Evolutionary conservation across 164 flowering plant genomes (phyloP).

Genomic region (Vitis labrusca): DNA sequence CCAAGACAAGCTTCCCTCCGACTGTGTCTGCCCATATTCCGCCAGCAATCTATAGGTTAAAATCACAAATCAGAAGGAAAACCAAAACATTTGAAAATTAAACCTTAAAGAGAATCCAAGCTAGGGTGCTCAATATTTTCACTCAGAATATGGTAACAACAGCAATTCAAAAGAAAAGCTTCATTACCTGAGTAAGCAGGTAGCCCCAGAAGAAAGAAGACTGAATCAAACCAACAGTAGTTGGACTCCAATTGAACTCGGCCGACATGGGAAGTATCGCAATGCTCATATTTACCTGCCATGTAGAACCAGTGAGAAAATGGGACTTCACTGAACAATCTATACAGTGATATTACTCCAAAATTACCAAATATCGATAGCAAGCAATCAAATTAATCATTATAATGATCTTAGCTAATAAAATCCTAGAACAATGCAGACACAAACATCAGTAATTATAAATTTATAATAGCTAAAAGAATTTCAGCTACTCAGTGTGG

Average conservation of each 20-base stretch:
- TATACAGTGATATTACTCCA: background rate
- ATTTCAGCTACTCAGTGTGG: too few relatives aligned
- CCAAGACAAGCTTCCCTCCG: slow-evolving; percentile 87
- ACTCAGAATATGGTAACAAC: background rate
- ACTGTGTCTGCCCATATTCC: slow-evolving; percentile 98
- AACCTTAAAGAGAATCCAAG: background rate
- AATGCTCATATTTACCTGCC: slow-evolving; percentile 98
- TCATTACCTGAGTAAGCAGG: slow-evolving; percentile 86
- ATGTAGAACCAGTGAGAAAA: background rate
- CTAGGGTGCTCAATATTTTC: too few relatives aligned
- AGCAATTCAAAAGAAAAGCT: background rate
- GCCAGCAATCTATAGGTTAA: slow-evolving; percentile 74
- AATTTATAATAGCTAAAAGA: too few relatives aligned
- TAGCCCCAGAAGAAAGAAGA: slow-evolving; percentile 99
- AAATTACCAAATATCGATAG: background rate
- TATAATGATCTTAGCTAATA: too few relatives aligned
- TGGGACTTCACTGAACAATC: background rate
- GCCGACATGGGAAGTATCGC: slow-evolving; percentile 98
- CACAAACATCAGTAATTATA: too few relatives aligned
- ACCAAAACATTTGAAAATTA: background rate
- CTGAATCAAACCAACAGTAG: slow-evolving; percentile 94
- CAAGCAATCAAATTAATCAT: too few relatives aligned
- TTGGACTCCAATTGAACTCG: slow-evolving; percentile 77
- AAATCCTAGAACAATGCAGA: too few relatives aligned
- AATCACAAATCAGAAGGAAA: slow-evolving; percentile 2